Conservation (phyloP, 192 early-diverging fungal species). For the Lobosporangium transversale region DNA sequence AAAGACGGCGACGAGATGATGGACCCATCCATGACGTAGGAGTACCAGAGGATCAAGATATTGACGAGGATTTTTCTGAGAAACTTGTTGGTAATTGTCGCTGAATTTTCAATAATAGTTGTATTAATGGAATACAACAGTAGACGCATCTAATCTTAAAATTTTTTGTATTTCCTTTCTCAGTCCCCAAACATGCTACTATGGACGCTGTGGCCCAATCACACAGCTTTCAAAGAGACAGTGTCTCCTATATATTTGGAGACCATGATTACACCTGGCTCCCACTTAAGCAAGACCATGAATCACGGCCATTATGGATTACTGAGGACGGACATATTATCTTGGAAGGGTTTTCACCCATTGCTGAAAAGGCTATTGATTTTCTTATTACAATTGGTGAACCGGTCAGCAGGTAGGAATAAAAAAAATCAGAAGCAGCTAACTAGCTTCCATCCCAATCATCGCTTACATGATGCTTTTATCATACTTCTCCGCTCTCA, state of each 20-base stretch:
- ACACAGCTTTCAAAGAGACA: constrained; percentile 55
- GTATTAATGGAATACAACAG: too few relatives aligned
- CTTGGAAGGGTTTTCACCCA: constrained; percentile 96
- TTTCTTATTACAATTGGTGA: constrained; percentile 96
- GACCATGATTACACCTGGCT: constrained; percentile 80
- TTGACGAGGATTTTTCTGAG: constrained; percentile 39
- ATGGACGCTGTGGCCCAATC: constrained; percentile 32
- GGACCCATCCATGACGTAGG: constrained; percentile 46
- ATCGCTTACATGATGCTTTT: background rate
- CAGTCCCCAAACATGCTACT: constrained; percentile 41
- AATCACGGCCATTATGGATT: constrained; percentile 91
- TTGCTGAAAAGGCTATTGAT: constrained; percentile 95
- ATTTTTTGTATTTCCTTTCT: background rate
- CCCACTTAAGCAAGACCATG: constrained; percentile 88
- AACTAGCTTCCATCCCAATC: too few relatives aligned
- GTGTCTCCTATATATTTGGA: constrained; percentile 71
- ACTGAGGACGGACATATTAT: constrained; percentile 85
- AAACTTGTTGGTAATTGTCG: constrained; percentile 35
- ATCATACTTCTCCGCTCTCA: too few relatives aligned
- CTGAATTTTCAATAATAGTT: background rate
- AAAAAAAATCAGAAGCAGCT: too few relatives aligned
- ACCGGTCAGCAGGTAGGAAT: constrained; percentile 89
- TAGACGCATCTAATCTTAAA: background rate
- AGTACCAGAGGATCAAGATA: constrained; percentile 37
- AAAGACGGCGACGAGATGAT: constrained; percentile 36